Percentiles rank a stretch among this genome's conserved stretches.
phyloP scores from a whole-genome alignment of 768 basidiomycete genomes.

The Hygrophorus pudorinus region DNA sequence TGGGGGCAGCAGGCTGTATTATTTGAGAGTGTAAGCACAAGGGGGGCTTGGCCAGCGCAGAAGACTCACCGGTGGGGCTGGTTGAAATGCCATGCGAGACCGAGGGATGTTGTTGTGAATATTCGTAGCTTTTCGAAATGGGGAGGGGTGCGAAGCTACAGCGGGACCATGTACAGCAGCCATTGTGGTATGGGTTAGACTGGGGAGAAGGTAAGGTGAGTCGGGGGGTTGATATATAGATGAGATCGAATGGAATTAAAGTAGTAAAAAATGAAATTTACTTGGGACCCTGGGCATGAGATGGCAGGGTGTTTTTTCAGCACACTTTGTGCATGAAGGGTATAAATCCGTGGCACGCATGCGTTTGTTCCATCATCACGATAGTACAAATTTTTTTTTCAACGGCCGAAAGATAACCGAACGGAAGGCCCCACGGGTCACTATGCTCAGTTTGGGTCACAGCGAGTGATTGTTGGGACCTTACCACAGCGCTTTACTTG shows the following conservation, averaged over 20 bases:
- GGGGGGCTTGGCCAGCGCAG: constrained; percentile 1
- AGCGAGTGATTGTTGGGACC: background rate
- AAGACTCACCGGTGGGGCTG: background rate
- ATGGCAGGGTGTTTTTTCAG: background rate
- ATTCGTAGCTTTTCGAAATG: background rate
- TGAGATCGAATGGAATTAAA: background rate
- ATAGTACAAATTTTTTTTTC: background rate
- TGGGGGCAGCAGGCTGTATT: constrained; percentile 9
- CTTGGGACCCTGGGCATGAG: background rate
- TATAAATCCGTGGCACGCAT: background rate
- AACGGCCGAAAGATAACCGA: background rate
- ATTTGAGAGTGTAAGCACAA: background rate
- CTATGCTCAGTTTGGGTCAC: background rate
- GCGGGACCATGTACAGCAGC: constrained; percentile 9
- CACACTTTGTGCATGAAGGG: background rate
- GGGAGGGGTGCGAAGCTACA: constrained; percentile 3
- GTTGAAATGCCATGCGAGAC: background rate
- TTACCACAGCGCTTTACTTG: background rate
- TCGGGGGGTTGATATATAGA: background rate
- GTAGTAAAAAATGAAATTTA: background rate
- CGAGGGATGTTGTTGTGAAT: background rate
- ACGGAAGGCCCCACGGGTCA: background rate
- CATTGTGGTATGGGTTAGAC: constrained; percentile 5
- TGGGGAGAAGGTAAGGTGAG: constrained; percentile 2
- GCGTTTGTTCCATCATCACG: background rate